phyloP scores from a whole-genome alignment of 2,329 filamentous ascomycete genomes.

The Monosporascus sp. region DNA sequence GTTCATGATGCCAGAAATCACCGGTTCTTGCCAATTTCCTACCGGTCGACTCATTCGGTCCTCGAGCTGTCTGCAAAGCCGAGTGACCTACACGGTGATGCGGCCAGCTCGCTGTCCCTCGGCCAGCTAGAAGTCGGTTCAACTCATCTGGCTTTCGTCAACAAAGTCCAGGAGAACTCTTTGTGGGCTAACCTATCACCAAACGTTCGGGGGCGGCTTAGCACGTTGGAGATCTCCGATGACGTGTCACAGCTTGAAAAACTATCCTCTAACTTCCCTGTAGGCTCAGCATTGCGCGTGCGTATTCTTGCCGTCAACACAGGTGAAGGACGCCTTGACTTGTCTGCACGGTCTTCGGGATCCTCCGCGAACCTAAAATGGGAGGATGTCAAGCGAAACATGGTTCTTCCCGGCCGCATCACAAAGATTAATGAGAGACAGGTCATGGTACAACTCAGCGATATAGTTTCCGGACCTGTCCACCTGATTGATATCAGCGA shows the following conservation, averaged over 20 bases:
- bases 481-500: constrained; percentile 80
- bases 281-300: constrained; percentile 83
- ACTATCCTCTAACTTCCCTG: constrained; percentile 72
- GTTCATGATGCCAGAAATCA: constrained; percentile 87
- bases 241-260: constrained; percentile 76
- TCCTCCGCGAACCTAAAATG: constrained; percentile 57
- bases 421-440: constrained; percentile 82
- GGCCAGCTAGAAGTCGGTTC: constrained; percentile 68
- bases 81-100: constrained; percentile 49
- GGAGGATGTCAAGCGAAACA: constrained; percentile 67
- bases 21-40: constrained; percentile 84
- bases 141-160: constrained; percentile 77
- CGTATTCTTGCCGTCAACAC: constrained; percentile 70
- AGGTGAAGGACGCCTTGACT: constrained; percentile 69
- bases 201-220: constrained; percentile 77
- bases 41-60: constrained; percentile 74
- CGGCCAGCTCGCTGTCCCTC: constrained; percentile 54
- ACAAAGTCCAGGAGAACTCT: constrained; percentile 74
- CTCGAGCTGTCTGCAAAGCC: constrained; percentile 83
- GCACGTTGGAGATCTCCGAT: constrained; percentile 78
- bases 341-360: constrained; percentile 67
- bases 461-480: constrained; percentile 72
- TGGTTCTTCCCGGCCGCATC: constrained; percentile 76
- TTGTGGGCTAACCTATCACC: constrained; percentile 91
- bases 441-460: constrained; percentile 78